Evolutionary conservation across 495 filamentous ascomycete species (phyloP).

Genomic region (Podospora bellae-mahoneyi): DNA sequence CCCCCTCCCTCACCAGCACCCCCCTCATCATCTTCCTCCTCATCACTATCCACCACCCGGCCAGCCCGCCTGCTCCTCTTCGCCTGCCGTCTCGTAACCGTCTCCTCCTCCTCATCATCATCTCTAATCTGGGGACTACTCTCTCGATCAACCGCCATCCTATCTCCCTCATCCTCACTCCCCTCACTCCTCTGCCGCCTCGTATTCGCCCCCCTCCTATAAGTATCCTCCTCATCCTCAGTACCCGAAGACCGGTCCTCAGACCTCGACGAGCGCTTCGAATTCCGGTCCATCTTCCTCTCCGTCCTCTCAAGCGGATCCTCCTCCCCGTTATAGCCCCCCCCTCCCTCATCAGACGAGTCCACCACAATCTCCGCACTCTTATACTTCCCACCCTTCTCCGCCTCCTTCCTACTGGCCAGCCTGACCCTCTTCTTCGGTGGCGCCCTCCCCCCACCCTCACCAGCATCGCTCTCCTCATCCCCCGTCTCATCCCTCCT

Average conservation of each 20-base stretch:
- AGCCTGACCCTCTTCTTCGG: conserved; percentile 62
- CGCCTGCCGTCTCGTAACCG: conserved; percentile 27
- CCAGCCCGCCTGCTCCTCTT: conserved; percentile 36
- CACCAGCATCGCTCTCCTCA: conserved; percentile 33
- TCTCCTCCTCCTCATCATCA: conserved; percentile 39
- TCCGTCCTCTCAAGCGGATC: conserved; percentile 42
- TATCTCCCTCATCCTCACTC: conserved; percentile 25
- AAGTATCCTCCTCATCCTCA: conserved; percentile 26
- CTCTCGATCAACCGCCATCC: conserved; percentile 38
- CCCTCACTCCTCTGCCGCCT: conserved; percentile 28
- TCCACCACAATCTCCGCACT: conserved; percentile 76
- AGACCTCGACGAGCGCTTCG: conserved; percentile 12
- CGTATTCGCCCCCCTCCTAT: conserved; percentile 24
- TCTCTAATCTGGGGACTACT: conserved; percentile 19
- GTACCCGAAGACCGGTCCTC: conserved; percentile 10
- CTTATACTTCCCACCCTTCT: conserved; percentile 61
- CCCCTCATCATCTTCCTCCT: conserved; percentile 39
- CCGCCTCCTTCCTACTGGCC: conserved; percentile 50
- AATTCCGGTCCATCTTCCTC: conserved; percentile 32
- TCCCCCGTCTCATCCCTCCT: conserved; percentile 21
- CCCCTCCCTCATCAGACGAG: conserved; percentile 49
- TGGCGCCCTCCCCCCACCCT: conserved; percentile 30
- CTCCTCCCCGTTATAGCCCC: conserved; percentile 37
- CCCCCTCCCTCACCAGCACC: neutral
- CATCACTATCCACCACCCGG: conserved; percentile 45